Base-by-base conservation (phyloP, 768 basidiomycete genomes). In the Tephrocybe sp. region DNA sequence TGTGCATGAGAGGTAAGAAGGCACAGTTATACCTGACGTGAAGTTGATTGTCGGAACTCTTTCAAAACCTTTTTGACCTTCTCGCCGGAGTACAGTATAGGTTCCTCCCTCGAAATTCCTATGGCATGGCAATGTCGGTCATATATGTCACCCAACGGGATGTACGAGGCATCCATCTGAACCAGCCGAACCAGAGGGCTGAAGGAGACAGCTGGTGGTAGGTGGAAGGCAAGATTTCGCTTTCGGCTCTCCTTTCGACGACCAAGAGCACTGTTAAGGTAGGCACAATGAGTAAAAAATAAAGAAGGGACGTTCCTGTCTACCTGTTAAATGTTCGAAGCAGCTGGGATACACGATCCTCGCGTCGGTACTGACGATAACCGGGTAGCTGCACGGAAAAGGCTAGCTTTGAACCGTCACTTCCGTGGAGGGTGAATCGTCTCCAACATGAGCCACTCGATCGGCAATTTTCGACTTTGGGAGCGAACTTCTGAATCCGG, bases 261-360 rank as follows among this genome's bases (percentile, higher is more conserved):
- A 44, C 74, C 73, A 45, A 99, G 72, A 20, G 89, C 87, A 19
- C 96, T 97, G 50, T 16, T 13, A 49, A 49, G 23, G 26, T 14
- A 49, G 16, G 16, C 47, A 59, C 42, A 45, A 32, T 16, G 12
- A 49, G 4, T 45, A 33, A 33, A 31, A 53, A 23, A 12, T 14
- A 14, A 13, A 14, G 13, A 31, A 16, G 11, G 63, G 19, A 17
- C 16, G 20, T 4, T 9, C 26, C 14, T 31, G 31, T 82, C 36
- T 55, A 95, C 94, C 85, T 83, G 62, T 97, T 98, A 70, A 98
- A 90, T 48, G 88, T 90, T n/a, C 97, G 83, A 71, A 96, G 89
- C 16, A 97, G 71, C 61, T 98, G 93, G 67, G 89, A 87, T 39
- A 96, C 83, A 44, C 91, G 77, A 61, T 99, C 96, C 71, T 99